Base-by-base conservation (phyloP, 2,329 filamentous ascomycete species). In the Pseudocercospora macadamiae region DNA sequence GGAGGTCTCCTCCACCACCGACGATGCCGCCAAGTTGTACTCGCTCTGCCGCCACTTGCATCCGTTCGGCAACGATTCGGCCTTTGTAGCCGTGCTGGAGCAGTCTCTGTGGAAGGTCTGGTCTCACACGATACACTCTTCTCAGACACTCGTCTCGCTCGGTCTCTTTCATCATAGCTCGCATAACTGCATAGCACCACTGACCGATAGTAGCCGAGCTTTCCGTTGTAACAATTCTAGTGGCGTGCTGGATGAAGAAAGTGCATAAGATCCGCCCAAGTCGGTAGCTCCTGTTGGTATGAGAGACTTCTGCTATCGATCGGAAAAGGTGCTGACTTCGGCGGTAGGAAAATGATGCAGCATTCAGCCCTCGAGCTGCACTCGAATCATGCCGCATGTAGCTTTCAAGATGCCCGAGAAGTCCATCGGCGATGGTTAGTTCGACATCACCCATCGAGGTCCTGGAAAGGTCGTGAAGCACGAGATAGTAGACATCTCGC, bases 151-250 rank as follows among this genome's bases (percentile, higher is more conserved):
- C 53, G 5, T 34, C 37, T 26, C 54, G 30, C 54, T 60, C 53
- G n/a, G 21, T 25, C 25, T 60, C 58, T 10, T 47, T 42, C 58
- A 60, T 60, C 1, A 42, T 42, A 3, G 58, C 58, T 39, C 58
- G 58, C 12, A 60, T 30, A 23, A 60, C 26, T 19, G 58, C 58
- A 34, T 60, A 56, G 54, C 58, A 60, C 58, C 58, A 60, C 26
- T 60, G 58, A 3, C 53, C 54, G 26, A 60, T 53, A n/a, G 58
- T 60, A 8, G 58, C 58, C 2, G 54, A 56, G 9, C 48, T 53
- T 16, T 60, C 58, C 4, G 48, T 37, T 14, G 48, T 48, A 6
- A 56, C 58, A 18, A 60, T 60, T 4, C 45, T 54, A 10, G 58
- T 49, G 21, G 48, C 58, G 36, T 60, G 42, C 39, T 54, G 58